Percentiles rank a stretch among this genome's conserved stretches.
Evolutionary conservation across 2,329 filamentous ascomycete genomes (phyloP).

Genomic region (Fusarium sp.): DNA sequence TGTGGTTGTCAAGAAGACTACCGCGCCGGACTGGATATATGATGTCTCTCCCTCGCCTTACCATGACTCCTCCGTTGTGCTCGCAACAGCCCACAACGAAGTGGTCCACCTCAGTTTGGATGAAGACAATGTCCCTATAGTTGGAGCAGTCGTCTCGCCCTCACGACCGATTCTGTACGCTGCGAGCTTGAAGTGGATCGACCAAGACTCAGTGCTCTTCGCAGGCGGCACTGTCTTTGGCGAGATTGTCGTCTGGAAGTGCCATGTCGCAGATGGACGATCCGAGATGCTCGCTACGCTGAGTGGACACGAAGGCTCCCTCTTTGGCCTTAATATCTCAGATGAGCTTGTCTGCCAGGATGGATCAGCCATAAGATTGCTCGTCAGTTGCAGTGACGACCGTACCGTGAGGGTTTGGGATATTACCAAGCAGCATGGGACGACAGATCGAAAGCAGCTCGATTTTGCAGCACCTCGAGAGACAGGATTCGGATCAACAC

Average conservation of each 20-base stretch:
- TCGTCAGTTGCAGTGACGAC: slow-evolving; percentile 96
- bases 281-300: slow-evolving; percentile 65
- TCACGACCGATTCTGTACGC: slow-evolving; percentile 91
- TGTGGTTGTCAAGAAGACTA: slow-evolving; percentile 51
- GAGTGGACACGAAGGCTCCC: slow-evolving; percentile 86
- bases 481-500: slow-evolving; percentile 69
- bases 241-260: slow-evolving; percentile 92
- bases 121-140: slow-evolving; percentile 49
- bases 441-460: slow-evolving; percentile 3
- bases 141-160: slow-evolving; percentile 68
- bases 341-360: slow-evolving; percentile 52
- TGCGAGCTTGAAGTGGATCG: slow-evolving; percentile 77
- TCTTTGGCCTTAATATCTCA: slow-evolving; percentile 90
- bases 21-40: slow-evolving; percentile 81
- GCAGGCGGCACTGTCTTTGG: slow-evolving; percentile 95
- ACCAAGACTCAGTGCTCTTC: slow-evolving; percentile 72
- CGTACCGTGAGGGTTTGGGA: slow-evolving; percentile 91
- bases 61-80: slow-evolving; percentile 59
- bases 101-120: slow-evolving; percentile 65
- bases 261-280: slow-evolving; percentile 51
- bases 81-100: slow-evolving; percentile 91
- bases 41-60: slow-evolving; percentile 69
- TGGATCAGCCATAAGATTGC: slow-evolving; percentile 65
- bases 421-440: slow-evolving; percentile 66
- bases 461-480: slow-evolving; percentile 58